These are phyloP conservation scores for Starmerella stellata DNA, from an alignment of 805 yeast species.

Conservation along the genomic window DNA sequence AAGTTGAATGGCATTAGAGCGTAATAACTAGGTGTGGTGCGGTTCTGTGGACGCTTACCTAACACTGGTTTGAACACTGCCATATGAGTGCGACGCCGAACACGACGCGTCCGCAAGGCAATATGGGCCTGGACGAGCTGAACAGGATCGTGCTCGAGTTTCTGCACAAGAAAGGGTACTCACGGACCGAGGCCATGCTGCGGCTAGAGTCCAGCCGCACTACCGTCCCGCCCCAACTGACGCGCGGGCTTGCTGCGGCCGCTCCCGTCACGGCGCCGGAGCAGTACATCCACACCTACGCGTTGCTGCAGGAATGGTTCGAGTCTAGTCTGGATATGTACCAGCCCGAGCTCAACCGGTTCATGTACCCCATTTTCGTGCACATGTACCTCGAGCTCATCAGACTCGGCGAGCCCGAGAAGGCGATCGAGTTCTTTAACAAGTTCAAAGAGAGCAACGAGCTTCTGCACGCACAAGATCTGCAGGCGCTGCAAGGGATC, in stretches of 20 bases:
- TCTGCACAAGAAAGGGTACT: constrained; percentile 82
- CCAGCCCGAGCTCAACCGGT: constrained; percentile 63
- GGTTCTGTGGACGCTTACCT: no score
- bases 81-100: neutral
- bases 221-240: constrained; percentile 19
- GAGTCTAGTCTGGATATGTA: constrained; percentile 81
- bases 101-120: constrained; percentile 11
- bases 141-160: constrained; percentile 86
- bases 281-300: constrained; percentile 61
- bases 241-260: constrained; percentile 22
- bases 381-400: constrained; percentile 72
- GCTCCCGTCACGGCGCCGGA: constrained; percentile 34
- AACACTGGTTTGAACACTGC: no score
- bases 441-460: constrained; percentile 56
- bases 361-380: constrained; percentile 81
- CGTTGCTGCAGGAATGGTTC: constrained; percentile 69
- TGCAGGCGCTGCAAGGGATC: constrained; percentile 52
- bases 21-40: no score
- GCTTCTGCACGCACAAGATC: constrained; percentile 60
- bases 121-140: constrained; percentile 55
- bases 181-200: constrained; percentile 82
- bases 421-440: constrained; percentile 61
- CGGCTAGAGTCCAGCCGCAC: constrained; percentile 46
- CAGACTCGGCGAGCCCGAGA: constrained; percentile 34
- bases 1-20: no score